These are phyloP conservation scores for Neurospora sp. DNA, from an alignment of 495 filamentous ascomycete species.

Conservation along the genomic window DNA sequence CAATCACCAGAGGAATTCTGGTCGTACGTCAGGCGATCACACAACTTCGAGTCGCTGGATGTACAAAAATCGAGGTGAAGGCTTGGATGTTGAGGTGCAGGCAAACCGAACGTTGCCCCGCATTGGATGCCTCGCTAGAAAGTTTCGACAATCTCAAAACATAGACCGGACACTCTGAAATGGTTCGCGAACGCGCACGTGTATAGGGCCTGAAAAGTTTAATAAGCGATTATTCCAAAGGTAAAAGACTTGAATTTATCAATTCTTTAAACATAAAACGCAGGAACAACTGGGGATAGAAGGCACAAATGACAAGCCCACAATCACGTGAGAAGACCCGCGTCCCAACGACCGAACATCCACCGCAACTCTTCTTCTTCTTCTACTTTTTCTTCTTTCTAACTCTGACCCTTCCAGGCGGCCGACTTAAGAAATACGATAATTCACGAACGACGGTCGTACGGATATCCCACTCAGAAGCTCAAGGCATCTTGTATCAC, in stretches of 20 bases:
- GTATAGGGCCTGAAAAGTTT: not conserved
- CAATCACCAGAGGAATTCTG: not conserved
- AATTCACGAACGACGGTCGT: not conserved
- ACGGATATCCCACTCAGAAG: not conserved
- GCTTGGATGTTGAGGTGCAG: not conserved
- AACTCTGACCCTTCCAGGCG: too few species aligned
- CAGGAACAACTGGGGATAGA: not conserved
- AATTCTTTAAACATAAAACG: not conserved
- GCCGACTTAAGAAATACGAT: not conserved
- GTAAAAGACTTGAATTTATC: too few species aligned
- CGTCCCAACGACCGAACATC: not conserved
- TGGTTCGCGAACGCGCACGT: not conserved
- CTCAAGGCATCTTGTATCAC: not conserved
- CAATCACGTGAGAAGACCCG: not conserved
- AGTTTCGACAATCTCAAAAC: not conserved
- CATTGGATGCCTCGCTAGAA: not conserved
- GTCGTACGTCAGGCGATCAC: not conserved
- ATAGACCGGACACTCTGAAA: not conserved
- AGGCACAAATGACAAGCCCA: not conserved
- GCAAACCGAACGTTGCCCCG: not conserved
- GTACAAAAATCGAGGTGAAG: not conserved
- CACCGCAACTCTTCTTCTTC: not conserved
- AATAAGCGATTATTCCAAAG: not conserved
- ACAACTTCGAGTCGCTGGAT: not conserved
- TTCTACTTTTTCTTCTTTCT: not conserved